A percentile compares a stretch with the other conserved stretches of the same genome.
phyloP scores from a whole-genome alignment of 208 protist species.

The Herpetomonas tarakana region DNA sequence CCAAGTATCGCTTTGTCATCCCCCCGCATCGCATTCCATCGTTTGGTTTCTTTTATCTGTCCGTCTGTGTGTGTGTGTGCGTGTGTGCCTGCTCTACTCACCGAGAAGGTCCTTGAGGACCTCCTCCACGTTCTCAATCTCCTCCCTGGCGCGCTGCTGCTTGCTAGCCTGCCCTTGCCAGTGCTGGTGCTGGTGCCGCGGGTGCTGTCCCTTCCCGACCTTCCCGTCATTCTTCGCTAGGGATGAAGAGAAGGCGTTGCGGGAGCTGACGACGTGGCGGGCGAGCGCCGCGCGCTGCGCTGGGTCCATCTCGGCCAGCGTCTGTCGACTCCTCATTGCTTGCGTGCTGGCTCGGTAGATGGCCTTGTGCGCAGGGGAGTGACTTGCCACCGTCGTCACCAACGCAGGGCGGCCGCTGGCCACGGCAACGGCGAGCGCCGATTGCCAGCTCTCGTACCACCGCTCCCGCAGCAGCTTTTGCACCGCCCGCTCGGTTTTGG shows the following conservation, averaged over 20 bases:
- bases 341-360: slow-evolving; percentile 29
- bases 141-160: background rate
- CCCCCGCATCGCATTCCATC: too few species aligned
- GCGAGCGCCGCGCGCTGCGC: slow-evolving; percentile 33
- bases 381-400: slow-evolving; percentile 24
- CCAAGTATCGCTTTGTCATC: too few species aligned
- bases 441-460: slow-evolving; percentile 62
- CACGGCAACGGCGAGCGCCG: slow-evolving; percentile 49
- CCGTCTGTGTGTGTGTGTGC: too few species aligned
- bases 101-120: slow-evolving; percentile 17
- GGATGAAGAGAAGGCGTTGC: background rate
- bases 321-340: background rate
- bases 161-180: background rate
- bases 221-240: background rate
- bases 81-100: slow-evolving; percentile 9
- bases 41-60: too few species aligned
- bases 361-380: slow-evolving; percentile 26
- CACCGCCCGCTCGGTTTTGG: slow-evolving; percentile 21
- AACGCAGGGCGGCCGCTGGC: slow-evolving; percentile 32
- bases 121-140: slow-evolving; percentile 2
- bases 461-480: slow-evolving; percentile 41
- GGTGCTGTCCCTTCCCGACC: background rate
- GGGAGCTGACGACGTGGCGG: slow-evolving; percentile 16
- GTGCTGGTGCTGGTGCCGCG: background rate
- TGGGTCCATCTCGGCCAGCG: slow-evolving; percentile 17